Conservation (phyloP, 1,284 basidiomycete genomes). For the Vanrija pseudolonga region DNA sequence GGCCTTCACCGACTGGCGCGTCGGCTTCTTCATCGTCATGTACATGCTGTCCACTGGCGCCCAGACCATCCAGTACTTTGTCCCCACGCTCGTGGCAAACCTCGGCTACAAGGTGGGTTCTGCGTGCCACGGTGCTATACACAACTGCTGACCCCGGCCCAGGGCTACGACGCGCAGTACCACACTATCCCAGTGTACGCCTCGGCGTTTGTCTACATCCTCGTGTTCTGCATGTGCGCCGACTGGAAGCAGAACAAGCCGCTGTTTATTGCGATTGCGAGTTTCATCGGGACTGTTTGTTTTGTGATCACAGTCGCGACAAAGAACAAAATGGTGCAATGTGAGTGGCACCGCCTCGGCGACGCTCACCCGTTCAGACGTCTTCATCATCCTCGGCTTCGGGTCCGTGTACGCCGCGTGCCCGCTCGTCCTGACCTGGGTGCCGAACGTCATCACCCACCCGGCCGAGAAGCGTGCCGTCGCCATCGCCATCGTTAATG, state of each 20-base stretch:
- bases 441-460: conserved; percentile 43
- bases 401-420: conserved; percentile 51
- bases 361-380: conserved; percentile 22
- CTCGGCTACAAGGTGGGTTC: conserved; percentile 20
- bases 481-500: conserved; percentile 48
- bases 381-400: conserved; percentile 53
- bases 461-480: conserved; percentile 51
- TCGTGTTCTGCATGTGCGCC: conserved; percentile 49
- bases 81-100: conserved; percentile 47
- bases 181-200: conserved; percentile 54
- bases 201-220: conserved; percentile 43
- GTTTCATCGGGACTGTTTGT: conserved; percentile 36
- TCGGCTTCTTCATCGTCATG: conserved; percentile 47
- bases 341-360: background rate
- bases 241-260: conserved; percentile 50
- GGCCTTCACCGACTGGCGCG: conserved; percentile 35
- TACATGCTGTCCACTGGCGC: conserved; percentile 51
- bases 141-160: too few relatives aligned
- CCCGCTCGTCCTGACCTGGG: conserved; percentile 50
- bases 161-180: conserved; percentile 49
- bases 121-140: background rate
- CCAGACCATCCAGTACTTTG: conserved; percentile 54
- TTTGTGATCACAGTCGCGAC: conserved; percentile 50
- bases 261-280: conserved; percentile 43
- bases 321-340: conserved; percentile 47